Evolutionary conservation across 2,329 filamentous ascomycete species (phyloP).

Genomic region (Aspergillus sp.): DNA sequence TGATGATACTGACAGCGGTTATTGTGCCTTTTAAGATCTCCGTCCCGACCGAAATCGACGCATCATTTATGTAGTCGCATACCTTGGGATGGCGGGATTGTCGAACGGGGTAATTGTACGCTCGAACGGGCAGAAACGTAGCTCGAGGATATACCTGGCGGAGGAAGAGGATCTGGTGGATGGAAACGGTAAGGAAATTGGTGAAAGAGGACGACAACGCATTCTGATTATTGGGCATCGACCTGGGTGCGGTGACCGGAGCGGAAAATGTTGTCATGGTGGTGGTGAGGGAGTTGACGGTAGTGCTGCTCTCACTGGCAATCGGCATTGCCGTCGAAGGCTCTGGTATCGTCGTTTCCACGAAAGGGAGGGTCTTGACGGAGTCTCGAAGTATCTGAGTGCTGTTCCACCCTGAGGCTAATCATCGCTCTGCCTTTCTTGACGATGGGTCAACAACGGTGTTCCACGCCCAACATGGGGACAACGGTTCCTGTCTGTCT

Average conservation of each 20-base stretch:
- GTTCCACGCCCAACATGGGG: not conserved
- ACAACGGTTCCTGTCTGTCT: no score
- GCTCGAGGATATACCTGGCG: conserved; percentile 71
- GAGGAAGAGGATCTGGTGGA: conserved; percentile 83
- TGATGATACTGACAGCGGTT: conserved; percentile 52
- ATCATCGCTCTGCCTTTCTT: conserved; percentile 39
- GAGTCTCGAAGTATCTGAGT: conserved; percentile 36
- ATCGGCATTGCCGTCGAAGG: conserved; percentile 35
- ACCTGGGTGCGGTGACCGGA: conserved; percentile 35
- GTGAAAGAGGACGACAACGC: conserved; percentile 65
- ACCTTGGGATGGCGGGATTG: conserved; percentile 83
- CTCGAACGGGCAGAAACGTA: conserved; percentile 73
- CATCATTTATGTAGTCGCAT: conserved; percentile 80
- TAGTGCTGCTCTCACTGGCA: conserved; percentile 39
- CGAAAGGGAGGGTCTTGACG: conserved; percentile 30
- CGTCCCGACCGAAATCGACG: conserved; percentile 64
- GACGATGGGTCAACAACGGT: conserved; percentile 22
- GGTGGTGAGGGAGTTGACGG: conserved; percentile 23
- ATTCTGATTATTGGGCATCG: conserved; percentile 47
- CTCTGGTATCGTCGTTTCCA: conserved; percentile 28
- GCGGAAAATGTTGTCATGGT: conserved; percentile 37
- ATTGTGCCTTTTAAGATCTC: conserved; percentile 63
- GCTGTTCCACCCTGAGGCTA: conserved; percentile 40
- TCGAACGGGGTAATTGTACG: conserved; percentile 78
- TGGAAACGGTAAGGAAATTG: conserved; percentile 73